Evolutionary conservation across 179 eudicot species (phyloP).

Genomic region (Drosera spatulata): DNA sequence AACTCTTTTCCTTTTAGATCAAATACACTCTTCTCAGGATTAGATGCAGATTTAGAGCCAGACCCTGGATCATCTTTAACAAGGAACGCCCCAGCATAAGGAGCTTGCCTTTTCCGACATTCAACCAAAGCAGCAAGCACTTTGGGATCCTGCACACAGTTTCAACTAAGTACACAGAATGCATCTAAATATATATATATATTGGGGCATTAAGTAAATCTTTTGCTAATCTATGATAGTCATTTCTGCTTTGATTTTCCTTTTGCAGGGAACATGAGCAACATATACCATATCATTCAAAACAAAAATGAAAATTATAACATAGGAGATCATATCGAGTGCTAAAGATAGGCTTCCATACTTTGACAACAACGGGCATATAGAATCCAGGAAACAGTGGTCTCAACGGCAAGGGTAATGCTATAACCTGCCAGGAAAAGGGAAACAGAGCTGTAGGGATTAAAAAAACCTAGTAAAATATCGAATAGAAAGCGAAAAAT

Average conservation of each 20-base stretch:
- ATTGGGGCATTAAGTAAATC: neutral
- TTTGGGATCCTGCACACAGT: constrained; percentile 64
- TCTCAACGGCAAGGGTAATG: constrained; percentile 78
- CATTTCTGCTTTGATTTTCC: neutral
- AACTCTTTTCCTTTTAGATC: constrained; percentile 90
- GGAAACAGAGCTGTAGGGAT: neutral
- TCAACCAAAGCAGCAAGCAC: constrained; percentile 82
- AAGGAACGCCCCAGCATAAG: constrained; percentile 97
- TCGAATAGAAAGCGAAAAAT: too few species aligned
- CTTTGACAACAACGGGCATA: constrained; percentile 97
- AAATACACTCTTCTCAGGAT: constrained; percentile 56
- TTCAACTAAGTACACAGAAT: constrained; percentile 3
- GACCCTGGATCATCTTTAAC: constrained; percentile 77
- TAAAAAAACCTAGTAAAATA: too few species aligned
- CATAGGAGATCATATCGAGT: neutral
- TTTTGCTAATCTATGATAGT: neutral
- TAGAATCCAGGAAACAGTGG: constrained; percentile 96
- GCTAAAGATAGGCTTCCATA: constrained; percentile 13
- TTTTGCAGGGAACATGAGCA: too few species aligned
- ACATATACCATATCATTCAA: neutral
- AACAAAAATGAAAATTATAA: neutral
- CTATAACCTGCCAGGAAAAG: constrained; percentile 62
- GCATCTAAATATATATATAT: neutral
- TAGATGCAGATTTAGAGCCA: constrained; percentile 27
- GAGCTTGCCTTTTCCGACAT: constrained; percentile 79